Percentiles rank a stretch among this genome's conserved stretches.
These are phyloP conservation scores for Curvularia hawaiiensis DNA, from an alignment of 2,329 filamentous ascomycete genomes.

Conservation along the genomic window DNA sequence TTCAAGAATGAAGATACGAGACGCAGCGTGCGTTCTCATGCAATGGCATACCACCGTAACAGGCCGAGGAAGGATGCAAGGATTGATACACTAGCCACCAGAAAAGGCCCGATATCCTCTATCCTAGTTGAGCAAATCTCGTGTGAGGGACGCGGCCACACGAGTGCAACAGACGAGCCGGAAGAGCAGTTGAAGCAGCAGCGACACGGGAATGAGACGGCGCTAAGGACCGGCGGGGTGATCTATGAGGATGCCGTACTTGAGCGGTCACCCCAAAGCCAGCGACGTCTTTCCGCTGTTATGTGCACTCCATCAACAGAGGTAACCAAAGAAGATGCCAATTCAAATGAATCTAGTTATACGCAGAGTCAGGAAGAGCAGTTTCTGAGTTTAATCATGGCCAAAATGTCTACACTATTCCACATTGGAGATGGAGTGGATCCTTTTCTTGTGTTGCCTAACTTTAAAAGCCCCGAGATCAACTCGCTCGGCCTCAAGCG, in stretches of 20 bases:
- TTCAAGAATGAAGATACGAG: conserved; percentile 37
- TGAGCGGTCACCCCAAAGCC: neutral
- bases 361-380: conserved; percentile 16
- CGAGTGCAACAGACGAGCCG: neutral
- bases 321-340: neutral
- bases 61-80: conserved; percentile 8
- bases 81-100: neutral
- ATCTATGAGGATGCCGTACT: neutral
- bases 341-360: neutral
- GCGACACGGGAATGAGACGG: neutral
- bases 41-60: conserved; percentile 40
- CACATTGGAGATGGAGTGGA: conserved; percentile 28
- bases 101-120: neutral
- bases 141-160: too few relatives aligned
- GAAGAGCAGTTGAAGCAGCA: neutral
- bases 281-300: neutral
- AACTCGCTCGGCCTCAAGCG: conserved; percentile 24
- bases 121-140: neutral
- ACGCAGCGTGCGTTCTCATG: conserved; percentile 41
- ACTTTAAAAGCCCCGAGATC: conserved; percentile 25
- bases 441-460: conserved; percentile 30
- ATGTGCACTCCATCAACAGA: neutral
- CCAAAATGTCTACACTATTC: conserved; percentile 15
- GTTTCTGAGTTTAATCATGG: conserved; percentile 21
- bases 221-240: neutral